A percentile compares a stretch with the other conserved stretches of the same genome.
These are phyloP conservation scores for Nigrospora oryzae DNA, from an alignment of 2,329 filamentous ascomycete species.

Conservation along the genomic window DNA sequence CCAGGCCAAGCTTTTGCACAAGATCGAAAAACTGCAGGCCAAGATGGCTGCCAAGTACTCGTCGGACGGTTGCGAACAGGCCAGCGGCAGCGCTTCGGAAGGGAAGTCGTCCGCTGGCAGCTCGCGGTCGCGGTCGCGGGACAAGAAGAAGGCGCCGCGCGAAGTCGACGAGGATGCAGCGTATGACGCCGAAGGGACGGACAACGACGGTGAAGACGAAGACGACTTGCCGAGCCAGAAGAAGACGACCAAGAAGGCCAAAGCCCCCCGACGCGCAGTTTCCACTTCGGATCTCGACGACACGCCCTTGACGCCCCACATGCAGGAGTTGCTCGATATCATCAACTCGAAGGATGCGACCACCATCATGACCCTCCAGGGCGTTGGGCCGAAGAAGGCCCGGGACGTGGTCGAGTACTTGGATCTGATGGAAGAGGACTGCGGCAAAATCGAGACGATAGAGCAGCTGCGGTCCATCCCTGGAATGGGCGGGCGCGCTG, in stretches of 20 bases:
- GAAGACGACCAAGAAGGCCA: constrained; percentile 13
- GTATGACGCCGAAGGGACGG: constrained; percentile 12
- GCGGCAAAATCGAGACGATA: constrained; percentile 15
- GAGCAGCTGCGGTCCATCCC: constrained; percentile 44
- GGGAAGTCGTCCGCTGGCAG: neutral
- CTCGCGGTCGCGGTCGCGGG: neutral
- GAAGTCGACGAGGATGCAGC: constrained; percentile 8
- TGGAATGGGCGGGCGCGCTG: constrained; percentile 46
- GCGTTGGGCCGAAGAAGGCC: constrained; percentile 67
- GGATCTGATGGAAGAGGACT: constrained; percentile 35
- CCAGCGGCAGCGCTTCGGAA: constrained; percentile 4
- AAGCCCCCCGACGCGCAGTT: constrained; percentile 4
- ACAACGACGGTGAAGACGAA: constrained; percentile 28
- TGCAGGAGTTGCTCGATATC: constrained; percentile 55
- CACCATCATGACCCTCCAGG: constrained; percentile 58
- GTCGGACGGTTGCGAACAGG: constrained; percentile 12
- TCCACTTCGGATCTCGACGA: constrained; percentile 11
- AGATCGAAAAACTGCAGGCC: constrained; percentile 55
- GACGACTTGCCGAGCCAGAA: constrained; percentile 14
- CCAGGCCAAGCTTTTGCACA: constrained; percentile 67
- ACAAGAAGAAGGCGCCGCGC: constrained; percentile 6
- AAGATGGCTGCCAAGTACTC: constrained; percentile 32
- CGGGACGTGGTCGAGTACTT: constrained; percentile 49
- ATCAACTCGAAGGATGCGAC: constrained; percentile 64
- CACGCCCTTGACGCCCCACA: constrained; percentile 42